Evolutionary conservation across 768 basidiomycete genomes (phyloP), one percentile per base, ranked within the genome.

Genomic region (Xanthoconium stramineum): DNA sequence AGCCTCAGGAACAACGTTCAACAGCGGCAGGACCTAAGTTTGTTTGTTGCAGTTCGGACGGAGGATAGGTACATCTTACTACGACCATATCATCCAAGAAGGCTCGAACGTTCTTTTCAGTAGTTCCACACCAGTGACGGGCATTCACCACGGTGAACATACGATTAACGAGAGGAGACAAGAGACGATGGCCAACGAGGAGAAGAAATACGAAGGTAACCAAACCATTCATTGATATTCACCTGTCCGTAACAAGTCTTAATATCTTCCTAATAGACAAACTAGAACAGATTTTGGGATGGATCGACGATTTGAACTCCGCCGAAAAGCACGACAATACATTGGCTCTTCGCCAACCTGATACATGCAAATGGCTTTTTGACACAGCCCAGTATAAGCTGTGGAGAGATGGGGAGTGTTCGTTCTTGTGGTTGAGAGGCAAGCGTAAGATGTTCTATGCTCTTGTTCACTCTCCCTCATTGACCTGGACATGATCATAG

Each of bases 281-380:
- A 32, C 4, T 52, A 2, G 38, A 37, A 3, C 38, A 52, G 3
- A 15, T 59, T 14, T 7, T 12, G 19, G 13, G 6, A 8, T 57
- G 47, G 43, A n/a, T 58, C 2, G 44, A 59, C 14, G 44, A 43
- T 15, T 39, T 50, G 2, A 52, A 37, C 28, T 53, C 44, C 11
- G 29, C 14, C 4, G 42, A 17, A 17, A 55, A 44, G 5, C 47
- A 50, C 2, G 40, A 55, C 8, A 2, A 17, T 28, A 40, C 30
- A 2, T 36, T 49, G 13, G 12, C 11, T 17, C 40, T 55, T 30
- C 47, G 47, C 9, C 47, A 55, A 17, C 35, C 24, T 1, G 38
- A 55, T 30, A 55, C 54, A 0, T 55, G 47, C 40, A 50, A 24
- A 8, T 55, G 47, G 54, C 17, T 55, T 11, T 55, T 55, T 17